These are phyloP conservation scores for Forsythia viridissima DNA, from an alignment of 257 asterid genomes.

Conservation along the genomic window DNA sequence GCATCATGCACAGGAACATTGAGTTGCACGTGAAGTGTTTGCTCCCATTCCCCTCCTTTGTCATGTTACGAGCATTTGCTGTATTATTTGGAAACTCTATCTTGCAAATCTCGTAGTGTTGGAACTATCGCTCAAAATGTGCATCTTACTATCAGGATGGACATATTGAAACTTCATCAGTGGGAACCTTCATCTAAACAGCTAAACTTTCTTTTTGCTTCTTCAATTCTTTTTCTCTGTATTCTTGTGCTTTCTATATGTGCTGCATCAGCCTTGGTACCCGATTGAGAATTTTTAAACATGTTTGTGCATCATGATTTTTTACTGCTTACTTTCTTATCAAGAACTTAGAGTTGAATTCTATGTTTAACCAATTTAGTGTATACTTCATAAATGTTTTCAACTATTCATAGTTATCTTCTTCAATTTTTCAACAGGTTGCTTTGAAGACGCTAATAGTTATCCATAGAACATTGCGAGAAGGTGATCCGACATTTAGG, in stretches of 20 bases:
- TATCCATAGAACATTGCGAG: constrained; percentile 57
- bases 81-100: not conserved
- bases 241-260: not conserved
- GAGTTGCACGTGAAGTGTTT: not conserved
- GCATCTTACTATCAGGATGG: not conserved
- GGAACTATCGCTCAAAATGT: not conserved
- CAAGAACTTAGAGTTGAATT: not conserved
- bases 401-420: too few species aligned
- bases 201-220: not conserved
- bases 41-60: not conserved
- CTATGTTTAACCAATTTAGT: not conserved
- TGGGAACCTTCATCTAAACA: not conserved
- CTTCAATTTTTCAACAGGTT: constrained; percentile 29
- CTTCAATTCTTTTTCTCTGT: not conserved
- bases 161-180: not conserved
- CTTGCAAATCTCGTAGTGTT: not conserved
- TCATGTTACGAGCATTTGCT: not conserved
- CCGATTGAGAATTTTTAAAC: not conserved
- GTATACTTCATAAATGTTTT: not conserved
- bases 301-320: not conserved
- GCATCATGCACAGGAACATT: not conserved
- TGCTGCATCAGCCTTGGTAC: not conserved
- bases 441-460: constrained; percentile 56
- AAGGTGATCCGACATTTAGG: constrained; percentile 60
- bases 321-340: not conserved